A percentile compares a stretch with the other conserved stretches of the same genome.
Conservation (phyloP, 1,284 basidiomycete species). For the Tilletia horrida region DNA sequence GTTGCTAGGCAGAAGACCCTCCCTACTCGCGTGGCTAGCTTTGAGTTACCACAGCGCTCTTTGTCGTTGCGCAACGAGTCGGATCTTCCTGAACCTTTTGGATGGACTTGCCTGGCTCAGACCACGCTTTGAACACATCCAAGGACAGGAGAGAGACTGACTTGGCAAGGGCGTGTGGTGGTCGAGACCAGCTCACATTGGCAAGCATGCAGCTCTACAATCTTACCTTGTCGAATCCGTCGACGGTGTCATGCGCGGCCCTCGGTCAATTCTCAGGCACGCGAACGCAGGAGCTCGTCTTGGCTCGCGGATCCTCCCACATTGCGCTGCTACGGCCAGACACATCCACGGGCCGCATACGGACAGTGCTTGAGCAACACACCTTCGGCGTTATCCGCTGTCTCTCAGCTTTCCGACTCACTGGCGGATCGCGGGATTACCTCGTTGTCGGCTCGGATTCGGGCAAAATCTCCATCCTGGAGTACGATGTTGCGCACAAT, state of each 20-base stretch:
- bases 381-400: conserved; percentile 49
- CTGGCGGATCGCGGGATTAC: conserved; percentile 47
- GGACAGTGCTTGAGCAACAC: conserved; percentile 39
- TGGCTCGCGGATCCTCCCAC: conserved; percentile 40
- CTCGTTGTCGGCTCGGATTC: conserved; percentile 53
- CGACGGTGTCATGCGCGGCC: conserved; percentile 44
- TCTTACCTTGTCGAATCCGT: conserved; percentile 45
- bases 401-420: conserved; percentile 47
- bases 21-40: too few relatives aligned
- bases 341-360: conserved; percentile 39
- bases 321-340: conserved; percentile 49
- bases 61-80: background rate
- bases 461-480: conserved; percentile 50
- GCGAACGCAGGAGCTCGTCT: conserved; percentile 50
- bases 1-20: too few relatives aligned
- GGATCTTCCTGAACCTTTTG: background rate
- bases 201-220: conserved; percentile 50
- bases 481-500: conserved; percentile 43
- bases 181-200: background rate
- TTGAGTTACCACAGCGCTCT: background rate
- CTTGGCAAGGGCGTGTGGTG: background rate
- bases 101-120: background rate
- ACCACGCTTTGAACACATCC: background rate
- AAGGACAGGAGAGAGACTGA: background rate
- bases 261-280: conserved; percentile 53